phyloP scores from a whole-genome alignment of 257 asterid species.

The Nicotiana noctiflora region DNA sequence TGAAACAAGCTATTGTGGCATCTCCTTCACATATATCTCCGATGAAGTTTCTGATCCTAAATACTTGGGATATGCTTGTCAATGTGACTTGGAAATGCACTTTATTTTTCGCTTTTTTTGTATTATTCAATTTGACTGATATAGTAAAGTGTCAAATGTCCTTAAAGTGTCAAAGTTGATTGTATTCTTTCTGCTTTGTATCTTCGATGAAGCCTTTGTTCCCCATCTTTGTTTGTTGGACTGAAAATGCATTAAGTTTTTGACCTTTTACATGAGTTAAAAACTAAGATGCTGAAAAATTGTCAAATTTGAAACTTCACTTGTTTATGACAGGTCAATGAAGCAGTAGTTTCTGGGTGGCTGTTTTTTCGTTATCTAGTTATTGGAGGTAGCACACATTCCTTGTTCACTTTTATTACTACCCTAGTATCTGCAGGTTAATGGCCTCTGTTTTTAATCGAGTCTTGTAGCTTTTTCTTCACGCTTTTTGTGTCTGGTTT shows the following conservation, averaged over 20 bases:
- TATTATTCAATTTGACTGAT: neutral
- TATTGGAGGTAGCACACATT: constrained; percentile 71
- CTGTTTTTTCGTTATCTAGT: constrained; percentile 92
- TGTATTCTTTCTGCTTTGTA: neutral
- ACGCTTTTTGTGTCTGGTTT: neutral
- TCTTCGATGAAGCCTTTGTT: neutral
- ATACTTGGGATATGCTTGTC: neutral
- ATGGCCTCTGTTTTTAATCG: constrained; percentile 1
- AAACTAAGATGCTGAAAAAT: neutral
- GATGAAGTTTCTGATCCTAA: neutral
- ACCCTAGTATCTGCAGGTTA: neutral
- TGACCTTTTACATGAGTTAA: neutral
- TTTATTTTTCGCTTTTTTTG: neutral
- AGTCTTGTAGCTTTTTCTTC: neutral
- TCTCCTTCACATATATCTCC: neutral
- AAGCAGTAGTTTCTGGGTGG: constrained; percentile 97
- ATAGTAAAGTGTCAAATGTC: neutral
- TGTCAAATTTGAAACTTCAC: neutral
- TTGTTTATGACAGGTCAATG: constrained; percentile 63
- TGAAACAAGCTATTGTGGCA: neutral
- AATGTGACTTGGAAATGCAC: neutral
- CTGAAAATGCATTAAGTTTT: neutral
- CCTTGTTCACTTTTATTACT: neutral
- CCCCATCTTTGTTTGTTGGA: neutral
- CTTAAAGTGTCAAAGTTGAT: neutral